Evolutionary conservation across 2,329 filamentous ascomycete species (phyloP).

Genomic region (Biscogniauxia mediterranea): DNA sequence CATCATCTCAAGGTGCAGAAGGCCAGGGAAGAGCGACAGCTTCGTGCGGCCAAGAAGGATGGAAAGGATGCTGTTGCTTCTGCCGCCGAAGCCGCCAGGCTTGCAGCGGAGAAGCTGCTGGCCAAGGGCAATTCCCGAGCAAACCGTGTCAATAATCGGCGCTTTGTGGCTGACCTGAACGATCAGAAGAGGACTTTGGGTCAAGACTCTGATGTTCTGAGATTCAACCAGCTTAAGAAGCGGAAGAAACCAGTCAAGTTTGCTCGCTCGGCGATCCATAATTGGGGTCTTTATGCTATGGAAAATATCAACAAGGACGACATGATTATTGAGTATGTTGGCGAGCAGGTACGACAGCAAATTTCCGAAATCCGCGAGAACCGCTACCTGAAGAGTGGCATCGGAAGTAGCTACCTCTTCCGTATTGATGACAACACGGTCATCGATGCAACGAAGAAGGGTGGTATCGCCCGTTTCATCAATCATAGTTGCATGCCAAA

Average conservation of each 20-base stretch:
- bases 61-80: constrained; percentile 64
- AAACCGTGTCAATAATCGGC: constrained; percentile 92
- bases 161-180: constrained; percentile 90
- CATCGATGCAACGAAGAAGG: constrained; percentile 97
- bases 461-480: constrained; percentile 96
- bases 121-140: constrained; percentile 89
- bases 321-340: constrained; percentile 99
- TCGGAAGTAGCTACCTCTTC: constrained; percentile 96
- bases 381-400: constrained; percentile 90
- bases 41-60: constrained; percentile 62
- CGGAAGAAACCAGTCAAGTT: constrained; percentile 99
- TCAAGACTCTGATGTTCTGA: constrained; percentile 83
- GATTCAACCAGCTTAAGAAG: constrained; percentile 99
- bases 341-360: constrained; percentile 93
- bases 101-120: constrained; percentile 75
- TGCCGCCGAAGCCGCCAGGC: constrained; percentile 68
- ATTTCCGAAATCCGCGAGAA: constrained; percentile 95
- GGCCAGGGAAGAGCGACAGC: constrained; percentile 86
- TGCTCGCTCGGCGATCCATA: constrained; percentile 95
- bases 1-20: constrained; percentile 96
- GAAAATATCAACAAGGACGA: constrained; percentile 96
- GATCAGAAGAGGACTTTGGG: constrained; percentile 86
- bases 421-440: constrained; percentile 97
- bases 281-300: constrained; percentile 97
- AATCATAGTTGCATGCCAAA: constrained; percentile 98